Conservation (phyloP, 2,329 filamentous ascomycete genomes). For the Trichoderma simmonsii region DNA sequence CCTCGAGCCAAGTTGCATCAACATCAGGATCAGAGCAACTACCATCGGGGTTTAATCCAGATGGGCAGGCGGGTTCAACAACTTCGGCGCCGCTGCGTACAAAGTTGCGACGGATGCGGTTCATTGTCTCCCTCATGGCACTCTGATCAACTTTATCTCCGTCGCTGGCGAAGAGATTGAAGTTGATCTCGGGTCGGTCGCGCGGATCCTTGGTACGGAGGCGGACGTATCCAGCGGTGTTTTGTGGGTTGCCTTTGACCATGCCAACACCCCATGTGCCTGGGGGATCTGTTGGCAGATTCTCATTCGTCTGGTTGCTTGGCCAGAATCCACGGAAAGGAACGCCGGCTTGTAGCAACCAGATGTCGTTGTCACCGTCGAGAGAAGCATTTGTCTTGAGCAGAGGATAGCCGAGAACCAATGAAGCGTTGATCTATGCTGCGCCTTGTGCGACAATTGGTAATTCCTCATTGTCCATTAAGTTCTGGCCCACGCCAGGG, state of each 20-base stretch:
- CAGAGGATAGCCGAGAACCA: neutral
- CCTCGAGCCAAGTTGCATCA: neutral
- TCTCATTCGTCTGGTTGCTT: neutral
- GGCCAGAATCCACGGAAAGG: neutral
- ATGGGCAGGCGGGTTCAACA: neutral
- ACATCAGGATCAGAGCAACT: neutral
- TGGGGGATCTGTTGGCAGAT: neutral
- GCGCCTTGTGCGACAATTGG: neutral
- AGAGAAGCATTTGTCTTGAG: neutral
- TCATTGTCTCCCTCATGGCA: neutral
- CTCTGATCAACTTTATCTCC: neutral
- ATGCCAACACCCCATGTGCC: neutral
- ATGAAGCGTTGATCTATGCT: neutral
- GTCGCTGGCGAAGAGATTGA: neutral
- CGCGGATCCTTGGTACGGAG: neutral
- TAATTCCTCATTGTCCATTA: neutral
- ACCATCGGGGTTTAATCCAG: neutral
- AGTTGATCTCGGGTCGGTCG: neutral
- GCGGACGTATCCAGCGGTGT: neutral
- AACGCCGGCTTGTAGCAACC: neutral
- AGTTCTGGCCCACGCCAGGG: neutral
- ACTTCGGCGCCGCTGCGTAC: neutral
- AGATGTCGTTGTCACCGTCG: neutral
- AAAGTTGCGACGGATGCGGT: neutral
- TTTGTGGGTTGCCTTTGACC: neutral